phyloP scores from a whole-genome alignment of 1,284 basidiomycete genomes.

The Cutaneotrichosporon cutaneum region DNA sequence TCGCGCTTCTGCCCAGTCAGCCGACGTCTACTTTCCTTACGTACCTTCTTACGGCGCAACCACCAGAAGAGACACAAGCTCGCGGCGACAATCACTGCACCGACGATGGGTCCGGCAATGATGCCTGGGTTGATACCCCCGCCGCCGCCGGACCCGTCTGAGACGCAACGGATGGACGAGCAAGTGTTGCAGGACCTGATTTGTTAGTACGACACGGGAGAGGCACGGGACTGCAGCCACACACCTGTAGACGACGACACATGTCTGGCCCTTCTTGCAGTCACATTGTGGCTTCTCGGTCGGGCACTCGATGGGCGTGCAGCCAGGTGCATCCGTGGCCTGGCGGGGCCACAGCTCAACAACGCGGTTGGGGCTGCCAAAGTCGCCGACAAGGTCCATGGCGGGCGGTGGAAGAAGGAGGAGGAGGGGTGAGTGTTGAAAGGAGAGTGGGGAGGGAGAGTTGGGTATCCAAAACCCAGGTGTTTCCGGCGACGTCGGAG shows the following conservation, averaged over 20 bases:
- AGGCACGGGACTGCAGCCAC: not conserved
- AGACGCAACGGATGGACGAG: conserved; percentile 16
- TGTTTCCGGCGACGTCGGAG: not conserved
- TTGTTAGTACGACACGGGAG: not conserved
- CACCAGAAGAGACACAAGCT: conserved; percentile 50
- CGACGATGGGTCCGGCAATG: conserved; percentile 52
- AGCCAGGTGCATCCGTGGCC: not conserved
- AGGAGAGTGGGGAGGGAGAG: not conserved
- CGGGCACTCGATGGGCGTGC: conserved; percentile 1
- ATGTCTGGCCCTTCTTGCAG: not conserved
- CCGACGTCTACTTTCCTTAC: conserved; percentile 12
- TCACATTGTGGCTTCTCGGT: not conserved
- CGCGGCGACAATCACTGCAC: conserved; percentile 44
- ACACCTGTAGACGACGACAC: not conserved
- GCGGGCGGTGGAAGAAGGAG: not conserved
- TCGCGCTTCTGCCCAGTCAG: conserved; percentile 43
- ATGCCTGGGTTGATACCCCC: conserved; percentile 46
- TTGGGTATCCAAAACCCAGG: not conserved
- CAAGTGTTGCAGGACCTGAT: conserved; percentile 39
- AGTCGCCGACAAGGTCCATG: not conserved
- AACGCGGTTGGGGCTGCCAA: not conserved
- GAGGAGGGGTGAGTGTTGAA: not conserved
- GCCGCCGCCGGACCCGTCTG: not conserved
- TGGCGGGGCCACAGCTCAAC: not conserved
- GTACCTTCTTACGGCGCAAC: conserved; percentile 50